phyloP scores from a whole-genome alignment of 164 flowering plant species.

The Saururus chinensis region DNA sequence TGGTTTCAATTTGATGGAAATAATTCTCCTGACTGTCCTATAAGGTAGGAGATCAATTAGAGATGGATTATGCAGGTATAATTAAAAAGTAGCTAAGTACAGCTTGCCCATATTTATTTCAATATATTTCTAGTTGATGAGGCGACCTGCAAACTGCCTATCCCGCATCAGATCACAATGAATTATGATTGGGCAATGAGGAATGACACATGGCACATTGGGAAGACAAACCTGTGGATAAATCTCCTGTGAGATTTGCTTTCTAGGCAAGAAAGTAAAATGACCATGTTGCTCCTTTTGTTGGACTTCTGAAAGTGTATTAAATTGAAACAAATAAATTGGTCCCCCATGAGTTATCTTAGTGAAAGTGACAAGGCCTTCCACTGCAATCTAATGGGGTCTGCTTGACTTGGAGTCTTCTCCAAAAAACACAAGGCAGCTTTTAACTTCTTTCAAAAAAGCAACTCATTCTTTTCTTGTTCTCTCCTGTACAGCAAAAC shows the following conservation, averaged over 20 bases:
- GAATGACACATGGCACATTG: background rate
- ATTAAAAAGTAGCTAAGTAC: too few species aligned
- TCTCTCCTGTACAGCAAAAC: too few species aligned
- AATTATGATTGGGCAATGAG: background rate
- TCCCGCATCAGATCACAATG: background rate
- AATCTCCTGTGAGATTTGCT: background rate
- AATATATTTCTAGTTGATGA: too few species aligned
- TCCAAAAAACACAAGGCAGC: background rate
- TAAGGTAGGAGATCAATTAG: too few species aligned
- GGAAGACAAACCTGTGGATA: background rate
- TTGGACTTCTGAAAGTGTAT: background rate
- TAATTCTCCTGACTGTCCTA: too few species aligned
- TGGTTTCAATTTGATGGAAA: too few species aligned
- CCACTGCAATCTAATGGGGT: background rate
- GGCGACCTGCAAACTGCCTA: background rate
- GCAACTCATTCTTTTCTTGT: background rate
- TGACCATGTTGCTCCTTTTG: background rate
- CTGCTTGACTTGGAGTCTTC: background rate
- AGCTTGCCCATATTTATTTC: too few species aligned
- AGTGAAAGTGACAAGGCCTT: background rate
- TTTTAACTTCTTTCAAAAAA: too few species aligned
- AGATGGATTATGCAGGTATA: too few species aligned
- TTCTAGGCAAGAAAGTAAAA: background rate
- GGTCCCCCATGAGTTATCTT: background rate
- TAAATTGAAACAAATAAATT: too few species aligned